Conservation (phyloP, 352 stramenopile genomes). For the Phytophthora pluvialis region DNA sequence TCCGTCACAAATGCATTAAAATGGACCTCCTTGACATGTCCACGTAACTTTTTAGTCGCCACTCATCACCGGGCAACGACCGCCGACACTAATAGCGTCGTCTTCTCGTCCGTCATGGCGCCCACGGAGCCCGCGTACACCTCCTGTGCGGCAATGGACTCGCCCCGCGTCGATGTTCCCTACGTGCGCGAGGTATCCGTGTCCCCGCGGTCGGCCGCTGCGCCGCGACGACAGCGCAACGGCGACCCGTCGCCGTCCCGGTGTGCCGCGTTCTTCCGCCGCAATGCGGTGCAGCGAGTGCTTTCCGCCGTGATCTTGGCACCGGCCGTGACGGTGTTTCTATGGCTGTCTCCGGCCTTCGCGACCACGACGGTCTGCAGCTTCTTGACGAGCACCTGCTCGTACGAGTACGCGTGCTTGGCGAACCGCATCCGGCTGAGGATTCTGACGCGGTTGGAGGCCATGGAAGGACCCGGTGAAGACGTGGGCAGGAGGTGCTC, state of each 20-base stretch:
- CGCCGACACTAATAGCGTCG: slow-evolving; percentile 1
- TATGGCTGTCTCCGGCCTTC: slow-evolving; percentile 68
- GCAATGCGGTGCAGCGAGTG: slow-evolving; percentile 64
- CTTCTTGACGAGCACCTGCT: slow-evolving; percentile 60
- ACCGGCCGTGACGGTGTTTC: slow-evolving; percentile 65
- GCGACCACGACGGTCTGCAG: slow-evolving; percentile 67
- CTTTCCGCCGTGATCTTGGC: slow-evolving; percentile 63
- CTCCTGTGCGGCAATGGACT: neutral
- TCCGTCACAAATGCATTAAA: slow-evolving; percentile 1
- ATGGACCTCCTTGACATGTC: too few species aligned
- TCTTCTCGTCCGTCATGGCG: neutral
- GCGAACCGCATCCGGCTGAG: slow-evolving; percentile 66
- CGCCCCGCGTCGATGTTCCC: slow-evolving; percentile 6
- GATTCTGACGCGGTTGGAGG: slow-evolving; percentile 42
- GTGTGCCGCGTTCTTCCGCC: slow-evolving; percentile 29
- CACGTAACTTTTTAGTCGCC: slow-evolving; percentile 28
- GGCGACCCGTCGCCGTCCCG: neutral
- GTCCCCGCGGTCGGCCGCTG: neutral
- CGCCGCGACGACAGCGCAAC: slow-evolving; percentile 15
- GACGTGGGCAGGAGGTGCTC: slow-evolving; percentile 25
- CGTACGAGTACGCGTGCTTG: slow-evolving; percentile 77
- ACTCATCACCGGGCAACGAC: slow-evolving; percentile 10
- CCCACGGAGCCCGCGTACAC: neutral
- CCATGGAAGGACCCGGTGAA: slow-evolving; percentile 36
- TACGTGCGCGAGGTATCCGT: slow-evolving; percentile 14